Base-by-base conservation (phyloP, 768 basidiomycete genomes). In the Hericium erinaceus region DNA sequence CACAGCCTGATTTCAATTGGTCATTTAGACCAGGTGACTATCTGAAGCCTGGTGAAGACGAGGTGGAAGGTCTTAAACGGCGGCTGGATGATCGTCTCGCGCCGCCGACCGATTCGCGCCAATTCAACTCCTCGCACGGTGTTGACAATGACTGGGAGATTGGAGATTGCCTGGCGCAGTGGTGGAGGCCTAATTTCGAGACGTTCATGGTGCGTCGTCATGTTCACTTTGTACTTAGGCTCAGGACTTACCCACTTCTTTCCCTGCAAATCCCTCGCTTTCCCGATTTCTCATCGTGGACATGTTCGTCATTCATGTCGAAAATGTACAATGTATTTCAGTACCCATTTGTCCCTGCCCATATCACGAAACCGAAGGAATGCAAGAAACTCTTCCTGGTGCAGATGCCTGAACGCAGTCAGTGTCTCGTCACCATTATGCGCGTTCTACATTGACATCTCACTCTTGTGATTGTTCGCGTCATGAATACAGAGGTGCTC, bases 111-210 rank as follows among this genome's bases (percentile, higher is more conserved):
- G 82, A 84, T 56, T 87, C 79, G 37, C 72, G 74, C n/a, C 88
- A 91, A 57, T 90, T 89, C 68, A 84, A 88, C 71, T 77, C 81
- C 33, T 79, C 82, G 0, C 87, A 91, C 59, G 88, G 85, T 0
- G 80, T 86, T 18, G 87, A 86, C 65, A 89, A 89, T 54, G 92
- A 94, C 46, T 99, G 97, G 97, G 89, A 95, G 70, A 92, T 98
- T 40, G 89, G 89, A 1, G 95, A 98, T 64, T 94, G 92, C 64
- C 77, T 98, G n/a, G 92, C 92, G 0, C 93, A 95, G 68, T 99
- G 95, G 95, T 99, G 91, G 89, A 75, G 97, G 52, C 95, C 95
- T 0, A 97, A 97, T 67, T 99, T 97, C 64, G 97, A 99, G 75
- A 95, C 93, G 0, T 98, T 98, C 73, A 95, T 97, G 89, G 95